Percentiles rank a stretch among this genome's conserved stretches.
Evolutionary conservation across 768 basidiomycete genomes (phyloP).

Genomic region (Cyathus striatus): DNA sequence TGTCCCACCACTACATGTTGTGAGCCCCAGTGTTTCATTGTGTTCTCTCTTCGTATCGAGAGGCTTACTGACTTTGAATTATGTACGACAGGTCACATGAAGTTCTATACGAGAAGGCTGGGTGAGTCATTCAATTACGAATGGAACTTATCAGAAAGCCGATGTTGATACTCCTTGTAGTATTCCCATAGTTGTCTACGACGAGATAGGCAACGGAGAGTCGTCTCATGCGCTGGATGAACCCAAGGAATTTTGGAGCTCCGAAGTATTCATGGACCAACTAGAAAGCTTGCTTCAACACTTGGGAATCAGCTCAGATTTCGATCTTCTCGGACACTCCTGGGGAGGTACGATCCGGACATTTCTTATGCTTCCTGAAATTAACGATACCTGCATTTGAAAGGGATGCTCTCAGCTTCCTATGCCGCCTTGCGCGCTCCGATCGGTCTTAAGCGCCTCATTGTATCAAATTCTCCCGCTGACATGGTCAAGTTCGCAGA

Average conservation of each 20-base stretch:
- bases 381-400: not conserved
- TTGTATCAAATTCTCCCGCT: conserved; percentile 29
- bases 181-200: no score
- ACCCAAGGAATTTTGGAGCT: conserved; percentile 1
- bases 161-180: no score
- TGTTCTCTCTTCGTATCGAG: no score
- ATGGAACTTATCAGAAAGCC: no score
- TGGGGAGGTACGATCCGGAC: not conserved
- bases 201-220: no score
- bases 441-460: conserved; percentile 16
- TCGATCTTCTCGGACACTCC: conserved; percentile 1
- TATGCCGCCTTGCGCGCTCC: conserved; percentile 14
- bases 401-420: conserved; percentile 1
- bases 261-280: not conserved
- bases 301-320: not conserved
- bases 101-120: no score
- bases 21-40: no score
- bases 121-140: no score
- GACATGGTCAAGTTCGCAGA: conserved; percentile 10
- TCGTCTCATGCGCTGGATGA: not conserved
- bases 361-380: not conserved
- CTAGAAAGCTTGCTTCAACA: not conserved
- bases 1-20: not conserved
- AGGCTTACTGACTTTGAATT: no score
- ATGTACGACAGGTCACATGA: no score